Evolutionary conservation across 1,139 yeast species (phyloP), one percentile per base, ranked within the genome.

Genomic region (Suhomyces wounanorum): DNA sequence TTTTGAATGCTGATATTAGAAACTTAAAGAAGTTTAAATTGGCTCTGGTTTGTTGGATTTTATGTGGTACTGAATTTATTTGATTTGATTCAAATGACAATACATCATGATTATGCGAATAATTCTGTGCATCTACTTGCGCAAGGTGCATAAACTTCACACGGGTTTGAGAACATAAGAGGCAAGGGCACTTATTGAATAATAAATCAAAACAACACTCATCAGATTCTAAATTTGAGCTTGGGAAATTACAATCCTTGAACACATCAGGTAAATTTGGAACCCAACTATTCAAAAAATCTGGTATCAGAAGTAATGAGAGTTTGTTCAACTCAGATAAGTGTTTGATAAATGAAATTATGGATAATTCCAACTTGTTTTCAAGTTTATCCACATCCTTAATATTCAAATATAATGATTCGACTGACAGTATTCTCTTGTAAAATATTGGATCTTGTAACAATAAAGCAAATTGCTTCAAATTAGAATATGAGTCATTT

Each of bases 241-340:
- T 31, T 3, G 16, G 26, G 8, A 42, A 39, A n/a, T 38, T 35
- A 1, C 49, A 49, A 17, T 33, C 37, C 17, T 47, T 50, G n/a
- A 56, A 51, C 2, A 56, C 43, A 7, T 39, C 25, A 1, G 63
- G 59, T 17, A 64, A 55, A 26, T 55, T 54, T 5, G 51, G 52
- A n/a, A 59, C 43, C 69, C 69, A 66, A 30, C 58, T 60, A 50
- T 63, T 56, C 55, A 66, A 65, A 43, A 64, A 67, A 52, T 67
- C 71, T 1, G 70, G 70, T 14, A 67, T 53, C 2, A 56, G 52
- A 28, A 67, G 50, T 25, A 55, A 56, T 8, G 51, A 41, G 18
- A 65, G 51, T 16, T 54, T 51, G 0, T 56, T 41, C 17, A 60
- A 51, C 2, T 47, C 28, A 11, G 54, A 43, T 26, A 60, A 42